Base-by-base conservation (phyloP, 2,329 filamentous ascomycete genomes). In the Penicillium thymicola region DNA sequence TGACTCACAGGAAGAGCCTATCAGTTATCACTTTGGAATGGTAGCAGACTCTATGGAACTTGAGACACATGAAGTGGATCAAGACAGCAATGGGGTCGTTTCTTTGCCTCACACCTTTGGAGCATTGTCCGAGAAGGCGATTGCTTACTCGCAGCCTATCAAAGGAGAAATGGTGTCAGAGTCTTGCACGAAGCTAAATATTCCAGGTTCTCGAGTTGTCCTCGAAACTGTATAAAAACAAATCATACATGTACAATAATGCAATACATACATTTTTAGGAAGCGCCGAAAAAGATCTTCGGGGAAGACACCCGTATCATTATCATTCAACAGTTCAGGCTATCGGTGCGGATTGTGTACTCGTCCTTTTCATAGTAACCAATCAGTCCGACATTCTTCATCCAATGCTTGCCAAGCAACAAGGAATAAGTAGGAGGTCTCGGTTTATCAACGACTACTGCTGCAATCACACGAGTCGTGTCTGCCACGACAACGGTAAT, bases 121-220 rank as follows among this genome's bases (percentile, higher is more conserved):
- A 8, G 75, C 73, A 11, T 55, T 76, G 44, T 75, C 75, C 6
- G 74, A 76, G 53, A 75, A 72, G 44, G 69, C 70, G 18, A 72
- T 76, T 47, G 69, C 68, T 11, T 72, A 70, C 55, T 60, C 62
- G 10, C 68, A 70, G 51, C 68, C 65, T 13, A 28, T 55, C 25
- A 51, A 55, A 21, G 47, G 42, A 25, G 45, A 41, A 37, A 47
- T 51, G 30, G 40, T 21, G 18, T 42, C 58, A 5, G 61, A 64
- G 37, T 63, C 65, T 18, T 62, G 61, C 50, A 75, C 72, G 0
- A 75, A 75, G 49, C 59, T 73, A 16, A 68, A 73, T 54, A 65
- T 75, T 18, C 70, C 73, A 28, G 72, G 73, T 27, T 68, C 58
- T 36, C 66, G 68, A 37, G 61, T 74, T 28, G 40, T 56, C 7